Evolutionary conservation across 139 green algal genomes (phyloP), one percentile per base, ranked within the genome.

Genomic region (Tetratostichococcus sp.): DNA sequence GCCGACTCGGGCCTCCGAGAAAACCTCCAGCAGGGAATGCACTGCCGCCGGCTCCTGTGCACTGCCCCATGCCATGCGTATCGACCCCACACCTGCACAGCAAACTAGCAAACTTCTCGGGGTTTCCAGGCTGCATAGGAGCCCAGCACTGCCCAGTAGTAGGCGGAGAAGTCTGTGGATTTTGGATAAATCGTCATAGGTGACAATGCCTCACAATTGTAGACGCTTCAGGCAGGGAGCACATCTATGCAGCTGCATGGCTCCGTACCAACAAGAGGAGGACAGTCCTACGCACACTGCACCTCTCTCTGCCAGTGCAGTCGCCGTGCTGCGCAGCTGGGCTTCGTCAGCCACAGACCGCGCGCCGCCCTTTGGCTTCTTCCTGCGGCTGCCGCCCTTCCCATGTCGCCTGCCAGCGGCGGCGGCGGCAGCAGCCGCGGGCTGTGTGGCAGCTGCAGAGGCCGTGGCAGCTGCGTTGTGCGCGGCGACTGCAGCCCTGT

Each of bases 21-120:
- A 87, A 0, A 87, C 39, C 5, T 74, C 39, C 35, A 57, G 67
- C 35, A 93, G 66, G 0, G 67, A 65, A 2, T 75, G 67, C 57
- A 93, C 76, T 4, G 87, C 77, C 0, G 86, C 75, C 5, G 77
- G 69, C 80, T 94, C 90, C 79, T 94, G 86, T 0, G 59, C 77
- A n/a, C 73, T 87, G 34, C 89, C 89, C 89, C 89, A 94, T 14
- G 84, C 79, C 77, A 89, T 83, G 57, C 87, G 82, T 42, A 94
- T 69, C 2, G 70, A 43, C 3, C 50, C 30, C 17, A 74, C 30
- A 26, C 81, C 81, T 86, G 74, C 39, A 65, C 39, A 11, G 39
- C 39, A 50, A 50, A n/a, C n/a, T 42, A 58, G 58, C 8, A 58
- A 32, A 39, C 1, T 1, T 26, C 0, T 14, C 31, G 35, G 28